Conservation (phyloP, 2,329 filamentous ascomycete genomes). For the Microascus cirrosus region DNA sequence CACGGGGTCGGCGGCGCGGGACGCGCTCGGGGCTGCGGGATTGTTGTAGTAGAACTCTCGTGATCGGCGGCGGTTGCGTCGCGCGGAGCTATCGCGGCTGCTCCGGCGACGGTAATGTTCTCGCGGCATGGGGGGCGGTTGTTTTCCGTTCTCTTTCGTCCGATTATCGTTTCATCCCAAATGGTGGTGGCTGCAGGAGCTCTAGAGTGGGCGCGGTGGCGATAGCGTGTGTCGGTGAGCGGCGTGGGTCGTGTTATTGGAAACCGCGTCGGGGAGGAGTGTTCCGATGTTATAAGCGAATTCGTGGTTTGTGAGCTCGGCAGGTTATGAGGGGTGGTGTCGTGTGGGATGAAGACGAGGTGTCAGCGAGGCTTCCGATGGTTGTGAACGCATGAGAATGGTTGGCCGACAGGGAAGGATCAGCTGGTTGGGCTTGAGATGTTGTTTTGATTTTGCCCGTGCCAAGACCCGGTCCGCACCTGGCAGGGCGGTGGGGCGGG, state of each 20-base stretch:
- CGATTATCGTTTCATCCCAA: neutral
- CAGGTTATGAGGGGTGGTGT: neutral
- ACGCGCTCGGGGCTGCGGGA: conserved; percentile 1
- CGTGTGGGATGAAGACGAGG: neutral
- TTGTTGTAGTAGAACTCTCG: conserved; percentile 3
- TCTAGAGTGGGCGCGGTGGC: neutral
- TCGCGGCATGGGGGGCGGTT: conserved; percentile 3
- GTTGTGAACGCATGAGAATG: neutral
- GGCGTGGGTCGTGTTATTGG: neutral
- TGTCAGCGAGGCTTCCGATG: neutral
- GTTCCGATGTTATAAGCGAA: neutral
- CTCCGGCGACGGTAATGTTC: conserved; percentile 5
- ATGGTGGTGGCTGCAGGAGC: neutral
- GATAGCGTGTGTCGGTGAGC: neutral
- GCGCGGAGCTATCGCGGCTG: conserved; percentile 5
- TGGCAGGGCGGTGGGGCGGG: conserved; percentile 1
- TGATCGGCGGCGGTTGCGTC: conserved; percentile 4
- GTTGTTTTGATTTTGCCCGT: conserved; percentile 4
- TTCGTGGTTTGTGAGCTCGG: neutral
- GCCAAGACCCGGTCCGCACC: neutral
- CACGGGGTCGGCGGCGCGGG: neutral
- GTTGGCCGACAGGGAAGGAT: conserved; percentile 3
- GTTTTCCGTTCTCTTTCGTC: neutral
- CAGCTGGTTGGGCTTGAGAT: conserved; percentile 4
- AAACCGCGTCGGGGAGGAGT: neutral